Base-by-base conservation (phyloP, 306 rosid genomes). In the Crataegus laevigata region DNA sequence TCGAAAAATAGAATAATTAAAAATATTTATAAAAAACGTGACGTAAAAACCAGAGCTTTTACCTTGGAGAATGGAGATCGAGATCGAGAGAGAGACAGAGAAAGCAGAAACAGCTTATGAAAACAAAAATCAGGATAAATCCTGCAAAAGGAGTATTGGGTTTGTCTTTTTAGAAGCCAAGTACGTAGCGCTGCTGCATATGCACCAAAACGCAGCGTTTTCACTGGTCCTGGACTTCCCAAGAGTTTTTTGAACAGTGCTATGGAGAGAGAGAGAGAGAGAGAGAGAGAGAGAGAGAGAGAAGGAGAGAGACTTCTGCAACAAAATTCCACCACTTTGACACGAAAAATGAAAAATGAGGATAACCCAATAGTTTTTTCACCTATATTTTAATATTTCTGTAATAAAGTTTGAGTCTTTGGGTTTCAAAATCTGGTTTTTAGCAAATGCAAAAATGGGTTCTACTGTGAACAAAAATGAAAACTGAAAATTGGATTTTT, bases 41-140 rank as follows among this genome's bases (percentile, higher is more conserved):
- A 26, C 75, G 59, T 76, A 66, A 66, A 62, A 13, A 7, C 68
- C 57, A 60, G 72, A 84, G 52, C 15, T 72, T 47, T 65, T 78
- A 62, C 67, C 68, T 66, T 19, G 58, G 62, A 81, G 26, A 40
- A 10, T 24, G 58, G 21, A 73, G 58, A 36, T 36, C 40, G 40
- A 73, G 65, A 66, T 6, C 13, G 18, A 30, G 13, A 71, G 40
- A 62, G 18, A 45, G 19, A 47, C 19, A 47, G 52, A 47, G 52
- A 47, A 15, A 47, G 54, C 54, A 15, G 19, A 47, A 5, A 47
- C 54, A 14, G 54, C 54, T 47, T 15, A 47, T 47, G 54, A 15
- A 47, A 47, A 47, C 54, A 47, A 15, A 47, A 38, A 43, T 21
- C 21, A 43, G 50, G 8, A 36, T 55, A 11, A 30, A 50, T 14